Conservation (phyloP, 1,139 yeast genomes). For the Insectozyma bohioensis region DNA sequence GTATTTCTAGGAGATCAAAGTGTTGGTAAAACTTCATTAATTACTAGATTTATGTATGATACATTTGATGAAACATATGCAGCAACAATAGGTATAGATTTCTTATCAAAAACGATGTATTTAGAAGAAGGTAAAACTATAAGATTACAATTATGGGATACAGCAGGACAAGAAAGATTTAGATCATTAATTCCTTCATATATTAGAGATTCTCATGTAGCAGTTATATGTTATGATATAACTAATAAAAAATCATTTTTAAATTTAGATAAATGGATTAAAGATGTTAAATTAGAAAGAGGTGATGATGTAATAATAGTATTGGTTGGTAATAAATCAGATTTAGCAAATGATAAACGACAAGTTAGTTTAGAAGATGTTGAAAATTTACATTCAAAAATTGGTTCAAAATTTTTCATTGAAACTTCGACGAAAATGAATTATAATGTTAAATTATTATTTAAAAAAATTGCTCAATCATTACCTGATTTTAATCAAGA, state of each 20-base stretch:
- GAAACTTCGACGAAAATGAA: slow-evolving; percentile 97
- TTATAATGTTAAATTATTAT: slow-evolving; percentile 83
- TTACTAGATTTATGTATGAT: slow-evolving; percentile 96
- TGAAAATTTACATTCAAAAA: slow-evolving; percentile 51
- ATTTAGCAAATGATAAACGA: slow-evolving; percentile 64
- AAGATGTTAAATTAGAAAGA: slow-evolving; percentile 69
- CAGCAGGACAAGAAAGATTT: slow-evolving; percentile 66
- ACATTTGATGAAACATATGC: slow-evolving; percentile 96
- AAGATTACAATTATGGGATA: slow-evolving; percentile 56
- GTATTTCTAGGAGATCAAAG: slow-evolving; percentile 98
- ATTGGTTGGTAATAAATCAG: slow-evolving; percentile 54
- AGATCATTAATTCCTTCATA: slow-evolving; percentile 74
- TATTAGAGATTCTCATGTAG: slow-evolving; percentile 95
- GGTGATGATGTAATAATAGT: slow-evolving; percentile 61
- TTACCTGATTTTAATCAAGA: slow-evolving; percentile 74
- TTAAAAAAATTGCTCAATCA: slow-evolving; percentile 86
- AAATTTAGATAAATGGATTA: slow-evolving; percentile 54
- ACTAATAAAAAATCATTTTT: slow-evolving; percentile 83
- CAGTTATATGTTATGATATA: slow-evolving; percentile 92
- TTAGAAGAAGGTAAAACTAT: slow-evolving; percentile 57
- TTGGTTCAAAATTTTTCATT: slow-evolving; percentile 77
- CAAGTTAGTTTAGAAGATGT: slow-evolving; percentile 83
- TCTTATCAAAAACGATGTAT: slow-evolving; percentile 74
- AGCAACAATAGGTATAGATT: slow-evolving; percentile 96
- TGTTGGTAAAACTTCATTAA: slow-evolving; percentile 92